Evolutionary conservation across 371 early-diverging fungal species (phyloP), one percentile per base, ranked within the genome.

Genomic region (Mortierella sp.): DNA sequence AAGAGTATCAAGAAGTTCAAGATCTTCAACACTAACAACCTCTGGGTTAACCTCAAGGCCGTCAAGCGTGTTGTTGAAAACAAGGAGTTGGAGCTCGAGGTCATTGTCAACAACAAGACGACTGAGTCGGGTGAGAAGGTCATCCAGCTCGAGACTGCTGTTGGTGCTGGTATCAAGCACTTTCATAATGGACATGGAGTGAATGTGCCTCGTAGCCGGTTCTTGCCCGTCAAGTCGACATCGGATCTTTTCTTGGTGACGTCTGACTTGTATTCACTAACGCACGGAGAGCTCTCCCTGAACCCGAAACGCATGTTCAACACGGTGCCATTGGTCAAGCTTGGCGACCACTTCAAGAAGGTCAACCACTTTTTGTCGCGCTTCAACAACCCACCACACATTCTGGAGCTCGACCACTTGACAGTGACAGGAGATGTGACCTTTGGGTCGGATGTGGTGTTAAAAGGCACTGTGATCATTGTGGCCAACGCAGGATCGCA

Each of bases 21-120:
- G 89, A 99, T 99, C 76, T 99, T 99, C 89, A 99, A 99, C 90
- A 99, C 99, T 62, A 99, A 99, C 89, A 98, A 98, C 85, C 77
- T 98, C 76, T 99, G 99, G 99, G 92, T 99, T 67, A 92, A 90
- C 72, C 82, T 98, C 63, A 93, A 92, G 85, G 96, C 98, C 17
- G 89, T 99, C 79, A 98, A 98, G 86, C 92, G 98, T 49, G 83
- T 97, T 9, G 85, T 98, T 54, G 92, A 93, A 55, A 85, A 93
- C 58, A 84, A 88, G 50, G 88, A 86, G 59, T 82, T 99, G 69
- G 89, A 91, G 61, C 82, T 99, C 67, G 99, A 99, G 67, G 94
- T 99, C 71, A 99, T 99, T 82, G 96, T 96, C 57, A 99, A 99
- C 87, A 79, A 92, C 83, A 99, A 99, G 87, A 89, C 94, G 5